Base-by-base conservation (phyloP, 306 rosid genomes). In the Pyrus bretschneideri region DNA sequence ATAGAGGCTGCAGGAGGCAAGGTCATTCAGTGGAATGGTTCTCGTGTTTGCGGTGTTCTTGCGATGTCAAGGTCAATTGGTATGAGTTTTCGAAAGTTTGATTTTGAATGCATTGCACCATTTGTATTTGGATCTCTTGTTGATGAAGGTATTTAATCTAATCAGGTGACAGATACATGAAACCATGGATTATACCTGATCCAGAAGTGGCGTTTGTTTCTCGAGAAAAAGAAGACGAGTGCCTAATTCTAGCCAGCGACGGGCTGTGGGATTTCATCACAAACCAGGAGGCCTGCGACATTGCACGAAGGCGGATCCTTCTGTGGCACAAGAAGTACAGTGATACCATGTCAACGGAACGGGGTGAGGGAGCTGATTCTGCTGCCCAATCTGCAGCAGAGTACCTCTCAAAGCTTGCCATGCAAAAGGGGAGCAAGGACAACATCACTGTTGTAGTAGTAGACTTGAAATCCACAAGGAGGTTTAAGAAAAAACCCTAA, bases 61-160 rank as follows among this genome's bases (percentile, higher is more conserved):
- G 97, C 97, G 11, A 88, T 87, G 91, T 92, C 97, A 70, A 89
- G 97, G 83, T 88, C 97, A 86, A 85, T 92, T 60, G 97, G 97
- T 90, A 87, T 35, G 86, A 71, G 29, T 64, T 17, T 49, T 59
- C 12, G 10, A 40, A 70, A 13, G 38, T 33, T 33, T 5, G 38
- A 5, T 33, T 19, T n/a, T 79, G 40, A 18, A 30, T 29, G 9
- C 22, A 25, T 60, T 60, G 27, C 33, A 60, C 31, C 31, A 60
- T 60, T 63, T 31, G 18, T 38, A 35, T 38, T 49, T 25, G n/a
- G 29, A 29, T 55, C 42, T 73, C 69, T 21, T 49, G 69, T 59
- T 35, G 54, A 64, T n/a, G 18, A 31, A 49, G 12, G n/a, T 65
- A 3, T 59, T 67, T 30, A 52, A 54, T 73, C 23, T 42, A 27